Evolutionary conservation across 2,329 filamentous ascomycete species (phyloP).

Genomic region (Aspergillus niger): DNA sequence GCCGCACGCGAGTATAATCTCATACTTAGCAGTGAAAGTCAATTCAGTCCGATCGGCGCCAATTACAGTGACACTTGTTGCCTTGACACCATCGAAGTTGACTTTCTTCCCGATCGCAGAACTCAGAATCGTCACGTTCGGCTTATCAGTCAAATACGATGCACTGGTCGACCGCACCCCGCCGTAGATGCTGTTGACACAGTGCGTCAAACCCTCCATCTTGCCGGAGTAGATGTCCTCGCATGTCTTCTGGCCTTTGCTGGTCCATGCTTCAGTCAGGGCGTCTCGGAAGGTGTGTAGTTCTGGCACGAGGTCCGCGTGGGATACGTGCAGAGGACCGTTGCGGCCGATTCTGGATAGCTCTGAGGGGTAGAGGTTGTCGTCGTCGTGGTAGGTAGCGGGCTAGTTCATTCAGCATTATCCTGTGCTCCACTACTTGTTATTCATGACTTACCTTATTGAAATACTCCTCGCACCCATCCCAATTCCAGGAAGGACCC

Average conservation of each 20-base stretch:
- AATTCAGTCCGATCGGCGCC: not conserved
- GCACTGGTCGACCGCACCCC: not conserved
- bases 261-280: not conserved
- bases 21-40: not conserved
- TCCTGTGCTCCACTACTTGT: not conserved
- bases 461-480: slow-evolving; percentile 1
- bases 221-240: slow-evolving; percentile 3
- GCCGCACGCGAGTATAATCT: slow-evolving; percentile 7
- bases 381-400: not conserved
- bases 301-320: not conserved
- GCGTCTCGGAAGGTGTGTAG: slow-evolving; percentile 1
- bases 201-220: slow-evolving; percentile 5
- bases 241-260: not conserved
- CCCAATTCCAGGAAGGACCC: not conserved
- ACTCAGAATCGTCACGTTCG: not conserved
- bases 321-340: slow-evolving; percentile 1
- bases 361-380: not conserved
- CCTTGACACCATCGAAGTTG: not conserved
- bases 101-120: not conserved
- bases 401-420: not conserved
- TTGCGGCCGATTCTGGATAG: not conserved
- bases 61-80: not conserved
- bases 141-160: not conserved
- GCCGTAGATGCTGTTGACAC: slow-evolving; percentile 3
- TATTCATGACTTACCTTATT: not conserved